Base-by-base conservation (phyloP, 1,139 yeast genomes). In the Diutina mesorugosa region DNA sequence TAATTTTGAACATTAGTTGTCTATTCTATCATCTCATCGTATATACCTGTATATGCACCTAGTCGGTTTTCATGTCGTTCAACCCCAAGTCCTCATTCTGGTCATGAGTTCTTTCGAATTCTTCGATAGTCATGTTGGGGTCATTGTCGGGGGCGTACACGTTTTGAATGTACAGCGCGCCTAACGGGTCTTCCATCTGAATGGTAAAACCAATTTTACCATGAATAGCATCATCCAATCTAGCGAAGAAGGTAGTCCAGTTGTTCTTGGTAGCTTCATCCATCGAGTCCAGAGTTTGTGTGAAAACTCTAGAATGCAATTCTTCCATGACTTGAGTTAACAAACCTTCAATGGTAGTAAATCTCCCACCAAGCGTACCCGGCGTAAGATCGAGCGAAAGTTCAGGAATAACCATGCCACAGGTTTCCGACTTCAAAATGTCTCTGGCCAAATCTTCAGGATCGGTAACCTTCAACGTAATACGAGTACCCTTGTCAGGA, bases 111-210 rank as follows among this genome's bases (percentile, higher is more conserved):
- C 99, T 85, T 62, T 90, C 97, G 65, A 83, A 89, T 60, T 91
- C 97, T 70, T 87, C 97, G 61, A 88, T 80, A 47, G 70, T 77
- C 98, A 95, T 93, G 68, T 91, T 90, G 62, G 99, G 99, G 73
- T 95, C 99, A 52, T 81, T 81, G 70, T 95, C 99, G 28, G 99
- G 99, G 45, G 99, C 99, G 67, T 90, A 95, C 10, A 91, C 95
- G 67, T 95, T 95, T 72, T 95, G 99, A 62, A 95, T 87, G 67
- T 95, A 95, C 0, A 97, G 90, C 6, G 96, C 85, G 28, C 97
- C 97, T 66, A 93, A 73, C 7, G 99, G 99, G 71, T 95, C 99
- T 61, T 83, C 90, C 95, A 95, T 87, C 47, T 81, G 69, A 51
- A 95, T 79, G 3, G 97, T 91, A 71, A 95, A 91, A 55, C 87